Conservation (phyloP, 495 filamentous ascomycete species). For the Gamarada debralockiae region DNA sequence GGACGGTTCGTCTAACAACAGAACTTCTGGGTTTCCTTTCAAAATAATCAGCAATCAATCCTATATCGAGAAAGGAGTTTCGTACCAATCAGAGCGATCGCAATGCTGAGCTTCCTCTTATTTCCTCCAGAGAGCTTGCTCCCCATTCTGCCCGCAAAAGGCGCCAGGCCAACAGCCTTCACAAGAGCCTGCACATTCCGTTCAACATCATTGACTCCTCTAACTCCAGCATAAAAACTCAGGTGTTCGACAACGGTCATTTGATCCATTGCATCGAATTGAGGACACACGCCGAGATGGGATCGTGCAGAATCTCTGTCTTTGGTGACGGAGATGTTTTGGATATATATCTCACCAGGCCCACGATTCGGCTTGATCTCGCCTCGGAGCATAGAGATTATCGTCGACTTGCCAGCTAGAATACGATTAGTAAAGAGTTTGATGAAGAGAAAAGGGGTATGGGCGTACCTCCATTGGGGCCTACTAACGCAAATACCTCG, state of each 20-base stretch:
- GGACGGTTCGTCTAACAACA: slow-evolving; percentile 66
- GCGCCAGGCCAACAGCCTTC: slow-evolving; percentile 52
- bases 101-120: slow-evolving; percentile 65
- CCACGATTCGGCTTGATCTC: too few species aligned
- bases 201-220: slow-evolving; percentile 57
- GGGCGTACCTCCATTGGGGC: slow-evolving; percentile 84
- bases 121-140: slow-evolving; percentile 65
- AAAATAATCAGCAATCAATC: slow-evolving; percentile 32
- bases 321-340: slow-evolving; percentile 59
- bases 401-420: slow-evolving; percentile 84
- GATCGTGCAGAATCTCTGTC: slow-evolving; percentile 59
- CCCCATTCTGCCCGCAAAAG: slow-evolving; percentile 56
- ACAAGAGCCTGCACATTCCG: slow-evolving; percentile 57
- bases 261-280: slow-evolving; percentile 61
- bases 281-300: slow-evolving; percentile 72
- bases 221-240: slow-evolving; percentile 63
- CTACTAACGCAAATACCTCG: slow-evolving; percentile 73
- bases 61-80: neutral
- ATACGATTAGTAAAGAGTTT: neutral
- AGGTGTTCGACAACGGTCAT: slow-evolving; percentile 70
- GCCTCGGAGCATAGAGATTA: slow-evolving; percentile 75
- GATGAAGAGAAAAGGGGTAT: slow-evolving; percentile 15
- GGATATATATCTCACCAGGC: slow-evolving; percentile 70
- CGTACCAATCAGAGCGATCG: slow-evolving; percentile 62
- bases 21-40: slow-evolving; percentile 61